Base-by-base conservation (phyloP, 768 basidiomycete genomes). In the Rhodotorula toruloides region DNA sequence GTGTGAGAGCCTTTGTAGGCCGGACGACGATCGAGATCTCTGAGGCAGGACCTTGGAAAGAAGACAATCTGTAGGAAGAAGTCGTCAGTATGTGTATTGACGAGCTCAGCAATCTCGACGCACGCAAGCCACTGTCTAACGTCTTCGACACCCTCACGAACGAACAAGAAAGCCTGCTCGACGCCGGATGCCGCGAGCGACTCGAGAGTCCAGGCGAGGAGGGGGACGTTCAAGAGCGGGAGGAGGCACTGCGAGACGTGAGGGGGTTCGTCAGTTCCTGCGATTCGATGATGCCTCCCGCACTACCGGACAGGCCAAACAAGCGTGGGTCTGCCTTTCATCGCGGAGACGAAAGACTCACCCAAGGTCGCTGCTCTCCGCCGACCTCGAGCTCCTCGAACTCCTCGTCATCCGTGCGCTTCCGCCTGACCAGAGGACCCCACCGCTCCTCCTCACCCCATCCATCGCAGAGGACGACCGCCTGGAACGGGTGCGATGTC, bases 201-300 rank as follows among this genome's bases (percentile, higher is more conserved):
- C 76, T 99, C 96, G 66, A 98, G 87, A 6, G 96, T 97, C 92
- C 94, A 98, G 73, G 91, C 90, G 40, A 99, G 82, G 37, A 99
- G 79, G 8, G 92, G 88, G 0, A 89, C 88, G 78, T 97, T 97
- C 79, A 92, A 92, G 72, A 98, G 84, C 1, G 94, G 96, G 31
- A 98, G 81, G 17, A 98, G 82, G 78, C 90, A 93, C 90, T 93
- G 68, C 54, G 37, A 17, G 32, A 0, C 25, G 52, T 10, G 11
- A 11, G 32, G 36, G 36, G n/a, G 42, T 36, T 12, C 17, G 44
- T 25, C 4, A 48, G n/a, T 31, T 25, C 11, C 16, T 9, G 19
- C 21, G 34, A 19, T 5, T 47, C 11, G 22, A 36, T n/a, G 12
- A 25, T 12, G 10, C 27, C 31, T 19, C 27, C n/a, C n/a, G n/a